These are phyloP conservation scores for Cyclostephanos invisitatus DNA, from an alignment of 108 stramenopile species.

Conservation along the genomic window DNA sequence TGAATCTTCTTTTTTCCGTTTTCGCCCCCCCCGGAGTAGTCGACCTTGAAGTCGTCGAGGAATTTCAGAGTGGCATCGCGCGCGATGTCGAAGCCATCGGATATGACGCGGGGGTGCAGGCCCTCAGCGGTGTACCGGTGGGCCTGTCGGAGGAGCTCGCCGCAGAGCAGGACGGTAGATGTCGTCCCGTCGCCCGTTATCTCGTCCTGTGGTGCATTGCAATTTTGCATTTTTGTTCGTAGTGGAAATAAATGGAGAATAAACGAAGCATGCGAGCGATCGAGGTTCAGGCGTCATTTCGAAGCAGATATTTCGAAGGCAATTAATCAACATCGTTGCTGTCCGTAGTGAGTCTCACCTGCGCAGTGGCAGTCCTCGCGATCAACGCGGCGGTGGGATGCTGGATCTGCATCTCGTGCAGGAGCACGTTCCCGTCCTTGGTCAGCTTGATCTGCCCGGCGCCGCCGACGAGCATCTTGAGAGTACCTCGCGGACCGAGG, in stretches of 20 bases:
- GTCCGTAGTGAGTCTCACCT: conserved; percentile 27
- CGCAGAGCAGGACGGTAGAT: conserved; percentile 92
- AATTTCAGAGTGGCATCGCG: conserved; percentile 85
- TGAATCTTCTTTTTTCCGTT: conserved; percentile 36
- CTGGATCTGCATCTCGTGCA: conserved; percentile 99
- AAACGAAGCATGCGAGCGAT: neutral
- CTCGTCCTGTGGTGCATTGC: conserved; percentile 58
- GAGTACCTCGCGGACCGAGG: conserved; percentile 95
- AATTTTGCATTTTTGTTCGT: neutral
- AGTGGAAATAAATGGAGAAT: neutral
- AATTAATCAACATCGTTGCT: neutral
- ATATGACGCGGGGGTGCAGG: conserved; percentile 95
- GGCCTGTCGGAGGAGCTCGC: conserved; percentile 96
- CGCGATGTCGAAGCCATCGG: conserved; percentile 96
- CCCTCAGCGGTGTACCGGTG: conserved; percentile 94
- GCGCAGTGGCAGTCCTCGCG: conserved; percentile 98
- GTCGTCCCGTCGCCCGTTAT: conserved; percentile 98
- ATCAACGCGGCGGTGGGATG: conserved; percentile 99
- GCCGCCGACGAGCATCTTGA: conserved; percentile 99
- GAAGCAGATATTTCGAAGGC: conserved; percentile 12
- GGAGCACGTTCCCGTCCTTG: conserved; percentile 97
- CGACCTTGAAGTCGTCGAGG: conserved; percentile 79
- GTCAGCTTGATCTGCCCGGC: conserved; percentile 99
- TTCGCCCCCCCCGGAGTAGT: conserved; percentile 47
- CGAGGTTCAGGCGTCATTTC: neutral